Evolutionary conservation across 2,329 filamentous ascomycete species (phyloP), one percentile per base, ranked within the genome.

Genomic region (Colletotrichum limetticola): DNA sequence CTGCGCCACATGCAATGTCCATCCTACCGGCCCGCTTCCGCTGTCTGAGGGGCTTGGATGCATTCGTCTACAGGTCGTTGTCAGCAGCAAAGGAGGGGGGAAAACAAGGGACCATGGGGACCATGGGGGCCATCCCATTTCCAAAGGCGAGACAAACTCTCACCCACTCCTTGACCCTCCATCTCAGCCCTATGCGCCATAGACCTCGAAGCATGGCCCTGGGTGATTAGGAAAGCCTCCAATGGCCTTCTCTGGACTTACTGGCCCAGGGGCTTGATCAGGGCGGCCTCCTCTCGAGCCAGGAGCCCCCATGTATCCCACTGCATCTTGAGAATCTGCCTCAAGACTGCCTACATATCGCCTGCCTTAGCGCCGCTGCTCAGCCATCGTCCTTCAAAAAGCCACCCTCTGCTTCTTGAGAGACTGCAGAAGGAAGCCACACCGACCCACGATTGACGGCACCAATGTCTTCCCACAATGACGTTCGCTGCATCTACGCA

Each of bases 101-200:
- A 1, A 4, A 42, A 42, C 37, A 42, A 42, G 37, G 37, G 37
- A 42, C 37, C 37, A 49, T 3, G 8, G 42, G 42, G 42, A n/a
- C 42, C 42, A 19, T 3, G 30, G 30, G 30, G 30, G 4, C 30
- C 30, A n/a, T 9, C 19, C 19, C 42, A n/a, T 49, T n/a, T 49
- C 19, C 6, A 49, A n/a, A 11, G 32, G 61, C 66, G 19, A 63
- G 22, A 64, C 24, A 22, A 37, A 22, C 16, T 61, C 22, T 24
- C 19, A 42, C 42, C 12, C 58, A 19, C 16, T 49, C 42, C 42
- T 49, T 11, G 42, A 42, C 62, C 62, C 71, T 55, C 62, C 71
- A 74, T 67, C 62, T 72, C 71, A 74, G 71, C 71, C 71, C 71
- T 74, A 74, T 55, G 52, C 58, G 12, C 7, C 46, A 57, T 61